phyloP scores from a whole-genome alignment of 495 filamentous ascomycete species.

The Hypoxylon fuscum region DNA sequence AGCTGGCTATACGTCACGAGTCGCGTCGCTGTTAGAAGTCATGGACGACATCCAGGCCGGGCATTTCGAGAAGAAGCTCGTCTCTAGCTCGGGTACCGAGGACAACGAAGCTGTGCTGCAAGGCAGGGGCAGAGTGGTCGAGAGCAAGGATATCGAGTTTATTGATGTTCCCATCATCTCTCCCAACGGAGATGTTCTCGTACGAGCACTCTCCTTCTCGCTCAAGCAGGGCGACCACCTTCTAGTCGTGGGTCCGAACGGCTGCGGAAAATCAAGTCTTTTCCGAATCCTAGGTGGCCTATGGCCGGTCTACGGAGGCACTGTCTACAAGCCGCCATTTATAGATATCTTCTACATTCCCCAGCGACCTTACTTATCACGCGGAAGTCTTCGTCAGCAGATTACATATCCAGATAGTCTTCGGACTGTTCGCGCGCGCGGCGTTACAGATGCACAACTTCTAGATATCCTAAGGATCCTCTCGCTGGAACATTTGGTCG shows the following conservation, averaged over 20 bases:
- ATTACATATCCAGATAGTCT: slow-evolving; percentile 95
- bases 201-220: slow-evolving; percentile 83
- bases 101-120: slow-evolving; percentile 81
- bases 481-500: slow-evolving; percentile 83
- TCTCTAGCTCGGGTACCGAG: slow-evolving; percentile 82
- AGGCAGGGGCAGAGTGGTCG: slow-evolving; percentile 77
- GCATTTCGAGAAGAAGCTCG: slow-evolving; percentile 93
- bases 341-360: slow-evolving; percentile 98
- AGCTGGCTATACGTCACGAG: slow-evolving; percentile 93
- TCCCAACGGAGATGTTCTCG: slow-evolving; percentile 92
- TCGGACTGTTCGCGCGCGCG: slow-evolving; percentile 84
- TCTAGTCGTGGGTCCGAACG: slow-evolving; percentile 94
- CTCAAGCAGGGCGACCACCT: slow-evolving; percentile 88
- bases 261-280: slow-evolving; percentile 93
- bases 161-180: slow-evolving; percentile 95
- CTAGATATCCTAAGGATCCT: slow-evolving; percentile 78
- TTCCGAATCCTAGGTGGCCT: slow-evolving; percentile 96
- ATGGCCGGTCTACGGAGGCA: slow-evolving; percentile 98
- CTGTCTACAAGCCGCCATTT: slow-evolving; percentile 86
- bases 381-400: slow-evolving; percentile 89
- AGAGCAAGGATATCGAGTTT: slow-evolving; percentile 87
- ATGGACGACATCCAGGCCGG: slow-evolving; percentile 93
- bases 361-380: slow-evolving; percentile 90
- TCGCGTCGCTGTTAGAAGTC: slow-evolving; percentile 86
- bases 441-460: slow-evolving; percentile 84